A percentile compares a stretch with the other conserved stretches of the same genome.
These are phyloP conservation scores for Triticum urartu DNA, from an alignment of 176 grass and related monocot genomes.

Conservation along the genomic window DNA sequence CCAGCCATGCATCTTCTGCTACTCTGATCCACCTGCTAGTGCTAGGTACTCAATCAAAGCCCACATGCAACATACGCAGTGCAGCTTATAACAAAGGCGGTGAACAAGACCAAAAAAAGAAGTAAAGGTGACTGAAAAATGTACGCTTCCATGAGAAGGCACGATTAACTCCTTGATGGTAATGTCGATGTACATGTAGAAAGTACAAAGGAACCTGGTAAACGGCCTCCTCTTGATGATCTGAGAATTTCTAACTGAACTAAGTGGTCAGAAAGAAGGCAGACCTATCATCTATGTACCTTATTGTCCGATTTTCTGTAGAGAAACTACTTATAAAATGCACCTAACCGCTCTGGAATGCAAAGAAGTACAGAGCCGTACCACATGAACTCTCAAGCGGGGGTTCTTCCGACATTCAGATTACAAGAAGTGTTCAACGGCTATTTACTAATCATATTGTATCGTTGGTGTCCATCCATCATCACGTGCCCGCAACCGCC, in stretches of 20 bases:
- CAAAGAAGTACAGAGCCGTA: not conserved
- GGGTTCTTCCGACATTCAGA: not conserved
- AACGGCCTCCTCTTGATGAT: not conserved
- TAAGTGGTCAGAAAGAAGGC: slow-evolving; percentile 30
- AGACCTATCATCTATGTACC: slow-evolving; percentile 30
- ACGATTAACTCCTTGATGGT: not conserved
- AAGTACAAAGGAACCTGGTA: slow-evolving; percentile 9
- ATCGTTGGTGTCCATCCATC: not conserved
- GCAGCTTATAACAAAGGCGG: not conserved
- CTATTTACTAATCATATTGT: not conserved
- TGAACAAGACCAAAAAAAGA: not conserved
- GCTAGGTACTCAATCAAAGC: slow-evolving; percentile 14
- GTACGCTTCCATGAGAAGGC: slow-evolving; percentile 1
- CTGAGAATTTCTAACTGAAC: slow-evolving; percentile 16
- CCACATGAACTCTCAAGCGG: not conserved
- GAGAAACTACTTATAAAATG: slow-evolving; percentile 3
- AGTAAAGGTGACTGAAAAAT: not conserved
- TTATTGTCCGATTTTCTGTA: slow-evolving; percentile 21
- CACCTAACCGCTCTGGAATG: slow-evolving; percentile 9
- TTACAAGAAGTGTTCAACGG: not conserved
- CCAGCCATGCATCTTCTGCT: not conserved
- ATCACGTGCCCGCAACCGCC: slow-evolving; percentile 16
- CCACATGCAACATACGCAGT: not conserved
- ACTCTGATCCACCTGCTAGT: slow-evolving; percentile 1
- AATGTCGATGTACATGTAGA: slow-evolving; percentile 13